phyloP scores from a whole-genome alignment of 2,329 filamentous ascomycete genomes.

The Herpotrichia juniperi region DNA sequence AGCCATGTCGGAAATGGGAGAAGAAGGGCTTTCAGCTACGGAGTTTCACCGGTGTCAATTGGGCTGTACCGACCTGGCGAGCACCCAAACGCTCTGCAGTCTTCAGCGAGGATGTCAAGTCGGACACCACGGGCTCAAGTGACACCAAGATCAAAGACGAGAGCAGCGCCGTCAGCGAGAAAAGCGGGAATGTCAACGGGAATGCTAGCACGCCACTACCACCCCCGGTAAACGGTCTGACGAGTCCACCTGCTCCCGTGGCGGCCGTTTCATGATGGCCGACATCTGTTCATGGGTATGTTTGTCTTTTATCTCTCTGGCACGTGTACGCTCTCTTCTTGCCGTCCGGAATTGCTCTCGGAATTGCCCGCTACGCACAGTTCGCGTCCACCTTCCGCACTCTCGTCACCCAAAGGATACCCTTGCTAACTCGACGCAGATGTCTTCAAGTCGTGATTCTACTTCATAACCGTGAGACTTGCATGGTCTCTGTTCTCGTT shows the following conservation, averaged over 20 bases:
- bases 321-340: neutral
- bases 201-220: slow-evolving; percentile 52
- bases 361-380: too few relatives aligned
- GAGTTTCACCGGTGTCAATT: slow-evolving; percentile 87
- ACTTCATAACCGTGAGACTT: neutral
- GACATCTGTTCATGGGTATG: neutral
- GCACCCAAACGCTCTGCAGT: slow-evolving; percentile 67
- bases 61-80: slow-evolving; percentile 84
- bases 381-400: neutral
- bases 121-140: slow-evolving; percentile 60
- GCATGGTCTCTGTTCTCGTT: neutral
- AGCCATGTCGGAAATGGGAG: slow-evolving; percentile 90
- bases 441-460: neutral
- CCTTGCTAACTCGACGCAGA: neutral
- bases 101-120: slow-evolving; percentile 66
- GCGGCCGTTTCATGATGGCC: slow-evolving; percentile 24
- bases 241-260: slow-evolving; percentile 59
- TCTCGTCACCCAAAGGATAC: neutral
- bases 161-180: slow-evolving; percentile 66
- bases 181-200: slow-evolving; percentile 58
- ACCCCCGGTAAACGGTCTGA: slow-evolving; percentile 48
- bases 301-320: neutral
- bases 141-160: slow-evolving; percentile 63
- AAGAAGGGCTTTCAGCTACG: slow-evolving; percentile 83
- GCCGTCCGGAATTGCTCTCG: too few relatives aligned